Conservation (phyloP, 2,329 filamentous ascomycete genomes). For the Sclerotinia borealis region DNA sequence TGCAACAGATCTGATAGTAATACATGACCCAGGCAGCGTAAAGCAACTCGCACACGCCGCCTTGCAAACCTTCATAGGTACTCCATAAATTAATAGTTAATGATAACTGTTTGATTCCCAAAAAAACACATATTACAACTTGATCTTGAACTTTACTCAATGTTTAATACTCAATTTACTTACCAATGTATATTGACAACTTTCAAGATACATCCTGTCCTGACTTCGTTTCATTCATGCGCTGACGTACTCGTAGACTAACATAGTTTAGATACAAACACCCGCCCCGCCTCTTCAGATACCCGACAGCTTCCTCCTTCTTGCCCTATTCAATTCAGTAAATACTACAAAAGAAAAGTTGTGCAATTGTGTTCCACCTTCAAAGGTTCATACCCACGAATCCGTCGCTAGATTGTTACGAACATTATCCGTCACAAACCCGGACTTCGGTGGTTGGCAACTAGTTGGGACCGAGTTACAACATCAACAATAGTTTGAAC, state of each 20-base stretch:
- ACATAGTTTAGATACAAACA: conserved; percentile 26
- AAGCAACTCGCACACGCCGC: background rate
- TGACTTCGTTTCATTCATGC: conserved; percentile 21
- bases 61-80: background rate
- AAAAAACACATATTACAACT: no score
- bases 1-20: background rate
- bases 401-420: background rate
- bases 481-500: conserved; percentile 6
- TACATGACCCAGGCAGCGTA: background rate
- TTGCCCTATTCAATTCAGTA: conserved; percentile 14
- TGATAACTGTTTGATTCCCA: no score
- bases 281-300: conserved; percentile 24
- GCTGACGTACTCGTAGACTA: conserved; percentile 34
- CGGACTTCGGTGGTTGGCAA: conserved; percentile 25
- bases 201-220: background rate
- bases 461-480: conserved; percentile 8
- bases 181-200: background rate
- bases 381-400: background rate
- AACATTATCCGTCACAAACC: conserved; percentile 3
- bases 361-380: conserved; percentile 1
- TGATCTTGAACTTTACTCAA: background rate
- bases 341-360: background rate
- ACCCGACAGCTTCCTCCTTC: conserved; percentile 12
- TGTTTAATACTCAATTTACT: no score
- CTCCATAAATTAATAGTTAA: no score